Percentiles rank a stretch among this genome's conserved stretches.
phyloP scores from a whole-genome alignment of 164 flowering plant species.

The Vitis labrusca region DNA sequence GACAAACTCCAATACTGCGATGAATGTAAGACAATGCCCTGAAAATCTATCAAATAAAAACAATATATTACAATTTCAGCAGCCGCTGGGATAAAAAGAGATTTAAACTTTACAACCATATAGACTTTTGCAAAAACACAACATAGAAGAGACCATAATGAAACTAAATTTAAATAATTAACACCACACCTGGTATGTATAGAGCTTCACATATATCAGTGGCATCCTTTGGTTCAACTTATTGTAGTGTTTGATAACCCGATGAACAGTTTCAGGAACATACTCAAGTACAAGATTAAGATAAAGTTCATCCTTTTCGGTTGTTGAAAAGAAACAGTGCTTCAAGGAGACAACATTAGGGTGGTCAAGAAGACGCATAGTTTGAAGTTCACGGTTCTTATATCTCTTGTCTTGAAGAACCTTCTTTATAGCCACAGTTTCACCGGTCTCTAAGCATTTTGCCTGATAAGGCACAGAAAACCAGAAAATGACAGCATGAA shows the following conservation, averaged over 20 bases:
- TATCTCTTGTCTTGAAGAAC: slow-evolving; percentile 69
- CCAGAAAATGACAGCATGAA: background rate
- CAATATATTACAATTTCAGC: background rate
- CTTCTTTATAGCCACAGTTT: slow-evolving; percentile 67
- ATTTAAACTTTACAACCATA: background rate
- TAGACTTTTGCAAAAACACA: background rate
- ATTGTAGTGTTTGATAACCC: slow-evolving; percentile 63
- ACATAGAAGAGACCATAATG: background rate
- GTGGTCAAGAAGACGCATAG: slow-evolving; percentile 70
- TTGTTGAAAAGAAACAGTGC: slow-evolving; percentile 73
- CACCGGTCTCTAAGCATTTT: slow-evolving; percentile 76
- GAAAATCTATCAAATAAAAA: slow-evolving; percentile 42
- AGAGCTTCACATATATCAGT: slow-evolving; percentile 56
- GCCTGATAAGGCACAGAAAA: slow-evolving; percentile 41
- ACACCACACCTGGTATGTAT: slow-evolving; percentile 54
- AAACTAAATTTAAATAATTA: background rate
- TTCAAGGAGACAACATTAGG: slow-evolving; percentile 65
- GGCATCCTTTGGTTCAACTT: slow-evolving; percentile 69
- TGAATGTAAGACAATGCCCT: slow-evolving; percentile 62
- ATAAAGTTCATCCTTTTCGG: slow-evolving; percentile 63
- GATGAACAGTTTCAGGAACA: slow-evolving; percentile 69
- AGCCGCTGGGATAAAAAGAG: background rate
- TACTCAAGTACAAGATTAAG: slow-evolving; percentile 66
- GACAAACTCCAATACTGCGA: slow-evolving; percentile 58
- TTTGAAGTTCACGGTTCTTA: slow-evolving; percentile 65